phyloP scores from a whole-genome alignment of 495 filamentous ascomycete species.

The Oidiodendron maius region DNA sequence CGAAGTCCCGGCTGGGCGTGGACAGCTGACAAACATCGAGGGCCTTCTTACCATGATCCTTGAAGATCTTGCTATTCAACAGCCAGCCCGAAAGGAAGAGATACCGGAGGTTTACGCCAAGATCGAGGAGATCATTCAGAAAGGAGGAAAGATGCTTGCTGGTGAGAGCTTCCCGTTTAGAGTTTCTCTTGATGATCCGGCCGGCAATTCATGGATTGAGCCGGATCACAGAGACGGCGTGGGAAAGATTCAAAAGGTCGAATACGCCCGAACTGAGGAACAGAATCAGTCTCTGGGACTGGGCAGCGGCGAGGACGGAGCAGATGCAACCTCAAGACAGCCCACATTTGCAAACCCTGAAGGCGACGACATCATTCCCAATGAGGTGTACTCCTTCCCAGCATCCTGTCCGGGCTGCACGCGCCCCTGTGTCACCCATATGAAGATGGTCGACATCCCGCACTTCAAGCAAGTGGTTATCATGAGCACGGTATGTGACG shows the following conservation, averaged over 20 bases:
- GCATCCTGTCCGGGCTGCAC: constrained; percentile 86
- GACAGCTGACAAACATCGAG: constrained; percentile 88
- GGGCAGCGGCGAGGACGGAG: constrained; percentile 27
- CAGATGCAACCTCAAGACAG: constrained; percentile 10
- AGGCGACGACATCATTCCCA: constrained; percentile 75
- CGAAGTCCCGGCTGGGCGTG: constrained; percentile 82
- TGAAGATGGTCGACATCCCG: constrained; percentile 95
- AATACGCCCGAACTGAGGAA: constrained; percentile 74
- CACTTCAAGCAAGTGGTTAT: constrained; percentile 94
- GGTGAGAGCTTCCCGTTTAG: constrained; percentile 81
- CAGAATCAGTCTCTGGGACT: constrained; percentile 73
- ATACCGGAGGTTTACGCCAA: constrained; percentile 70
- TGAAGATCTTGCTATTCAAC: constrained; percentile 69
- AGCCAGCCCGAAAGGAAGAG: constrained; percentile 65
- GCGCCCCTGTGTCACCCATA: constrained; percentile 74
- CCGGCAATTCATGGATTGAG: constrained; percentile 97
- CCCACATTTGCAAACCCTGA: constrained; percentile 34
- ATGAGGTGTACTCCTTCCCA: constrained; percentile 85
- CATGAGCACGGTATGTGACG: constrained; percentile 80
- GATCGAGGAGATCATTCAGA: constrained; percentile 64
- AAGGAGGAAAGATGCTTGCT: constrained; percentile 64
- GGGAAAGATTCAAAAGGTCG: constrained; percentile 73
- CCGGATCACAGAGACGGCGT: constrained; percentile 68
- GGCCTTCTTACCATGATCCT: constrained; percentile 72
- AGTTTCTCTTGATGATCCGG: constrained; percentile 78